phyloP scores from a whole-genome alignment of 768 basidiomycete genomes.

The Boletus subparvulus region DNA sequence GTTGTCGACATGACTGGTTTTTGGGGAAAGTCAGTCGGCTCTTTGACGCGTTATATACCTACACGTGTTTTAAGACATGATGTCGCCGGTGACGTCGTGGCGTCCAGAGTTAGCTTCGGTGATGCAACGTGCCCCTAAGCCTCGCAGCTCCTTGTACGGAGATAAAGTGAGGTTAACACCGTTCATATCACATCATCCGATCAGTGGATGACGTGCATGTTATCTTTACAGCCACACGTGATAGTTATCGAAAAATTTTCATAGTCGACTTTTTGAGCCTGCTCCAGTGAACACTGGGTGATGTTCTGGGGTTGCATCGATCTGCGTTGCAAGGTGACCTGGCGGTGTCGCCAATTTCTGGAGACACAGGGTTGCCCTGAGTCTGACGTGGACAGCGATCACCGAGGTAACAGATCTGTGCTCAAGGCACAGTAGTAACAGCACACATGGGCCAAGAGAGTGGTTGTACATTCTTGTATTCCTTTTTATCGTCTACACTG shows the following conservation, averaged over 20 bases:
- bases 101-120: background rate
- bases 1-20: conserved; percentile 2
- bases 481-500: conserved; percentile 16
- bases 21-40: no score
- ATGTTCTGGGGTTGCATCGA: background rate
- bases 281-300: background rate
- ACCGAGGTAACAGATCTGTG: conserved; percentile 5
- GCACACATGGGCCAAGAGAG: background rate
- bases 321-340: background rate
- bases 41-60: background rate
- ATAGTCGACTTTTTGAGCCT: background rate
- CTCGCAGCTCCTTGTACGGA: background rate
- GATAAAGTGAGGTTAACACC: conserved; percentile 3
- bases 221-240: conserved; percentile 5
- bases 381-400: background rate
- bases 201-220: background rate
- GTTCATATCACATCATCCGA: conserved; percentile 8
- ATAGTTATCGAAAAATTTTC: conserved; percentile 4
- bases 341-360: background rate
- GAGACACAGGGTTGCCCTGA: background rate
- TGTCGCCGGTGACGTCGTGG: conserved; percentile 24
- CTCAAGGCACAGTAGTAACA: background rate
- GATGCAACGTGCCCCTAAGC: conserved; percentile 19
- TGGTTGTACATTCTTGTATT: conserved; percentile 8
- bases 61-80: conserved; percentile 13